Evolutionary conservation across 2,329 filamentous ascomycete species (phyloP).

Genomic region (Penicillium paneum): DNA sequence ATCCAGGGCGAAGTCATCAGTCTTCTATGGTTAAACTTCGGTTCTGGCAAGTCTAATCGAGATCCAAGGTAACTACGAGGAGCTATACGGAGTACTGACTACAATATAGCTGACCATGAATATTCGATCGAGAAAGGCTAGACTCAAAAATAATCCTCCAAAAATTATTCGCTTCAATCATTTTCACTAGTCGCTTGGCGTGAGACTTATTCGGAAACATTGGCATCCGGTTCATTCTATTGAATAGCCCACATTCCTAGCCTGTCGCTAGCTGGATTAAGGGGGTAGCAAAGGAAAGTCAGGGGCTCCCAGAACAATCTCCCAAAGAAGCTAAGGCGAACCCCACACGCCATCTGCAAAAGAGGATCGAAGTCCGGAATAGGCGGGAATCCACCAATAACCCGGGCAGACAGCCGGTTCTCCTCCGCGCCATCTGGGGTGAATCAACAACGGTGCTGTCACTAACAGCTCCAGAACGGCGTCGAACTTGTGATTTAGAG

Average conservation of each 20-base stretch:
- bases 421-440: conserved; percentile 35
- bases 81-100: no score
- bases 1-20: neutral
- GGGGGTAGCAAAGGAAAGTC: neutral
- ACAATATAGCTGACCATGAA: no score
- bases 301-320: conserved; percentile 35
- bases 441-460: conserved; percentile 42
- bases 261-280: neutral
- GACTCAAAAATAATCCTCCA: neutral
- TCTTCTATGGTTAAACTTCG: neutral
- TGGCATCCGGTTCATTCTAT: neutral
- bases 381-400: conserved; percentile 43
- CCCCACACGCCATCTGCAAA: conserved; percentile 45
- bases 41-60: neutral
- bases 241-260: neutral
- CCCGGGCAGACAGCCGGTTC: conserved; percentile 39
- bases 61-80: neutral
- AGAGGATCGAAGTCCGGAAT: conserved; percentile 45
- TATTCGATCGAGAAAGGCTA: neutral
- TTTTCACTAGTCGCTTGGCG: neutral
- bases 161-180: neutral
- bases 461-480: conserved; percentile 41
- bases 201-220: neutral
- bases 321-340: conserved; percentile 48
- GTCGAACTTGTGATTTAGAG: conserved; percentile 29